Percentiles rank a stretch among this genome's conserved stretches.
Conservation (phyloP, 2,329 filamentous ascomycete genomes). For the Teratosphaeria epicoccoides region DNA sequence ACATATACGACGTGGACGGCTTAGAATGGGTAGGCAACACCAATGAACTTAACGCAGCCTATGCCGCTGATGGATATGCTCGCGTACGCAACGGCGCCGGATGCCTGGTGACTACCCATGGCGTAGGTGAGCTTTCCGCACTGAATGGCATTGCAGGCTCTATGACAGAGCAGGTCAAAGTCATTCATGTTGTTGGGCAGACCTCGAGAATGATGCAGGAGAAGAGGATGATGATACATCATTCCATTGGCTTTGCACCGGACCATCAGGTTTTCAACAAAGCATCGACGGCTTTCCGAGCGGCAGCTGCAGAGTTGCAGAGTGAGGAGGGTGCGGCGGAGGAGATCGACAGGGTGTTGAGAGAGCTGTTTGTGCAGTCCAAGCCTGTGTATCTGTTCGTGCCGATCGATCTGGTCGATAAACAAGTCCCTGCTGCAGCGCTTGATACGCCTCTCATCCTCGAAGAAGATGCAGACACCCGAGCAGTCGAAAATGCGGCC, state of each 20-base stretch:
- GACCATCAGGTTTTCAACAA: slow-evolving; percentile 34
- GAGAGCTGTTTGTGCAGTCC: slow-evolving; percentile 33
- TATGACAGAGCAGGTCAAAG: slow-evolving; percentile 34
- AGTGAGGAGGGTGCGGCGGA: slow-evolving; percentile 29
- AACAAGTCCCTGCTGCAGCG: slow-evolving; percentile 27
- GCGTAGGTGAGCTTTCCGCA: slow-evolving; percentile 43
- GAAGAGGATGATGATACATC: slow-evolving; percentile 36
- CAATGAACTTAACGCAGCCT: slow-evolving; percentile 49
- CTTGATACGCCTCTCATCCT: slow-evolving; percentile 30
- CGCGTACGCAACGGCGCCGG: slow-evolving; percentile 42
- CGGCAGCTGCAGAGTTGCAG: slow-evolving; percentile 32
- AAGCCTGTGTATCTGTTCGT: slow-evolving; percentile 37
- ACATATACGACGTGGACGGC: slow-evolving; percentile 30
- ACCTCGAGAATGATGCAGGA: slow-evolving; percentile 33
- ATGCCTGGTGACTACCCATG: slow-evolving; percentile 48
- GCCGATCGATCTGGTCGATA: slow-evolving; percentile 30
- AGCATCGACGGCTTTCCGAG: slow-evolving; percentile 28
- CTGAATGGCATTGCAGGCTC: slow-evolving; percentile 36
- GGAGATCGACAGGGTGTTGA: slow-evolving; percentile 35
- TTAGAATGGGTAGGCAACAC: slow-evolving; percentile 41
- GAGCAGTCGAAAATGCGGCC: slow-evolving; percentile 21
- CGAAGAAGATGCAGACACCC: slow-evolving; percentile 20
- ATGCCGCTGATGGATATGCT: slow-evolving; percentile 49
- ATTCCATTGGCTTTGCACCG: slow-evolving; percentile 32
- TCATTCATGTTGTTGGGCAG: slow-evolving; percentile 38